phyloP scores from a whole-genome alignment of 2,329 filamentous ascomycete species.

The Trichophyton verrucosum region DNA sequence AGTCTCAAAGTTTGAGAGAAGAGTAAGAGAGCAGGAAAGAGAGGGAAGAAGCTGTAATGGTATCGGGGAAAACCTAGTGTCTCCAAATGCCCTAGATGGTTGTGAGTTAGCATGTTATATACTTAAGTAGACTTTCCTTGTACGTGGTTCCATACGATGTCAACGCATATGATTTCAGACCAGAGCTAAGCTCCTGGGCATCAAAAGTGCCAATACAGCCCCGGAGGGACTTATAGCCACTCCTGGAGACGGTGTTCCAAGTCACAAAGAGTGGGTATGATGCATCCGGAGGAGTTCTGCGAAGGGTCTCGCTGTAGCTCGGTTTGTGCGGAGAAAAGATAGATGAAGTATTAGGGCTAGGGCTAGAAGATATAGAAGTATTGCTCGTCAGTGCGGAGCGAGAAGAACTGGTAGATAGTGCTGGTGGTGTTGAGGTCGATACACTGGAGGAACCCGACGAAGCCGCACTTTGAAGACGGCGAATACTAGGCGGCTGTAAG shows the following conservation, averaged over 20 bases:
- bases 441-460: conserved; percentile 29
- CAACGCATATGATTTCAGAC: conserved; percentile 67
- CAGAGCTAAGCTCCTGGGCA: conserved; percentile 56
- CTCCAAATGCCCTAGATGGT: conserved; percentile 42
- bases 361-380: conserved; percentile 29
- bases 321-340: conserved; percentile 15
- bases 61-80: conserved; percentile 50
- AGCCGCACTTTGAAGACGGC: conserved; percentile 22
- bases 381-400: conserved; percentile 31
- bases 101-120: conserved; percentile 8
- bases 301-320: conserved; percentile 4
- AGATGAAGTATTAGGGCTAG: conserved; percentile 30
- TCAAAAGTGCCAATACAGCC: conserved; percentile 97
- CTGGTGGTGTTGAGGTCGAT: conserved; percentile 27
- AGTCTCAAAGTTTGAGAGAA: conserved; percentile 75
- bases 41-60: conserved; percentile 35
- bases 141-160: conserved; percentile 47
- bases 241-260: conserved; percentile 65
- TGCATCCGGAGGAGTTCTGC: conserved; percentile 4
- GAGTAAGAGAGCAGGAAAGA: conserved; percentile 53
- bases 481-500: conserved; percentile 22
- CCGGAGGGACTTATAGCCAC: conserved; percentile 56
- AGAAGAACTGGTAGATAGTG: conserved; percentile 38
- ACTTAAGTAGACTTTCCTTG: not conserved
- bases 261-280: conserved; percentile 76